Base-by-base conservation (phyloP, 768 basidiomycete genomes). In the Auricularia auricula-judae region DNA sequence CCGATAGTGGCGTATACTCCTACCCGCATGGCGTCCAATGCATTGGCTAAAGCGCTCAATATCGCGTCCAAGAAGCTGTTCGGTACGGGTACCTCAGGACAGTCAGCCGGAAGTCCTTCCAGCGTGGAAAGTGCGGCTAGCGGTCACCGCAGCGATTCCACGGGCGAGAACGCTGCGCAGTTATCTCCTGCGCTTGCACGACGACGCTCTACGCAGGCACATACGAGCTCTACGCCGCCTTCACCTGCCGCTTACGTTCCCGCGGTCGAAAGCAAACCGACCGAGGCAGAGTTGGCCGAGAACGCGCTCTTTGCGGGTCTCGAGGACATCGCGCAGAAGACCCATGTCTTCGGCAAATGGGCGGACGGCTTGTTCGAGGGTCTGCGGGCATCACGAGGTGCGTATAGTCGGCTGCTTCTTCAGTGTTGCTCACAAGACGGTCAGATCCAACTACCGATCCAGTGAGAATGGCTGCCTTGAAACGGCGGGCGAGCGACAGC, bases 241-340 rank as follows among this genome's bases (percentile, higher is more conserved):
- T 58, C 64, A 5, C 62, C 51, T 42, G 29, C 23, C 21, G 59
- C 34, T 5, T n/a, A 4, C 1, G n/a, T 21, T 10, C 36, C 36
- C n/a, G 21, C 59, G 4, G 23, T 18, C 11, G 21, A 8, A 5
- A 16, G 47, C 47, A 51, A 51, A 21, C 47, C 47, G 47, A 51
- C 47, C 8, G 39, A 21, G 47, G 18, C 64, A 7, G 87, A 90
- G 69, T 87, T 87, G 1, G 77, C 89, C 68, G 93, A 97, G 69
- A 91, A 96, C 66, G 84, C 85, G 66, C 74, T 97, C n/a, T 76
- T 97, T n/a, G 84, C 80, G 2, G 74, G 77, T 21, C 77, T 98
- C 53, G 96, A 98, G 72, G 90, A 95, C 67, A 78, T 95, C 3
- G 96, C 95, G 39, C 92, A 97, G 80, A 99, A 98, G 81, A 96